Evolutionary conservation across 108 stramenopile genomes (phyloP), one percentile per base, ranked within the genome.

Genomic region (Cyclostephanos tholiformis): DNA sequence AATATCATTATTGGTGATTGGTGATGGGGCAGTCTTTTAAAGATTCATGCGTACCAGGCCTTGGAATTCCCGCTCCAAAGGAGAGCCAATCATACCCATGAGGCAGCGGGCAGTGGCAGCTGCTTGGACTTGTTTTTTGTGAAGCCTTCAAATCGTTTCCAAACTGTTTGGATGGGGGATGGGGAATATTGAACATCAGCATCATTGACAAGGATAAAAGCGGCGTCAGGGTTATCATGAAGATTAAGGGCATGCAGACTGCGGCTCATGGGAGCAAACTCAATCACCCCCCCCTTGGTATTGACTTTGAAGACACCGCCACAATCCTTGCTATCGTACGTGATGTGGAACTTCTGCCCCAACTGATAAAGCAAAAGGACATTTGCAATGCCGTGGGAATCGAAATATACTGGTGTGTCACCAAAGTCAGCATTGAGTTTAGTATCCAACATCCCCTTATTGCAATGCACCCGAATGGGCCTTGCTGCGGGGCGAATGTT

Each of bases 21-120:
- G n/a, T n/a, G n/a, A n/a, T n/a, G n/a, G n/a, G 80, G 62, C 80
- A 82, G 77, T 85, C 78, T 52, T 25, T n/a, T 56, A 22, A 22
- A 74, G 29, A 2, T 73, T 73, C 0, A 19, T 4, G 27, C 72
- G 10, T 20, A 73, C 72, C 72, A 73, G 27, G 0, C 23, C 35
- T 27, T 52, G 36, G 16, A 32, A 73, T 8, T 73, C 46, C 14
- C 48, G 30, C 19, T 50, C 43, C 1, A 63, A 7, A 1, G 63
- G 72, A 27, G 25, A 2, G 14, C 19, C 71, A 13, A 72, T 56
- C 63, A 65, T 66, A 0, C n/a, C n/a, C 23, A 41, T 63, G 20
- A 41, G 2, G 17, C 23, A 11, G 12, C 63, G 72, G 26, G 72
- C 72, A 0, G 0, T 10, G 20, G 19, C 48, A 6, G 72, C 72